Conservation (phyloP, 164 flowering plant species). For the Chimonanthus praecox region DNA sequence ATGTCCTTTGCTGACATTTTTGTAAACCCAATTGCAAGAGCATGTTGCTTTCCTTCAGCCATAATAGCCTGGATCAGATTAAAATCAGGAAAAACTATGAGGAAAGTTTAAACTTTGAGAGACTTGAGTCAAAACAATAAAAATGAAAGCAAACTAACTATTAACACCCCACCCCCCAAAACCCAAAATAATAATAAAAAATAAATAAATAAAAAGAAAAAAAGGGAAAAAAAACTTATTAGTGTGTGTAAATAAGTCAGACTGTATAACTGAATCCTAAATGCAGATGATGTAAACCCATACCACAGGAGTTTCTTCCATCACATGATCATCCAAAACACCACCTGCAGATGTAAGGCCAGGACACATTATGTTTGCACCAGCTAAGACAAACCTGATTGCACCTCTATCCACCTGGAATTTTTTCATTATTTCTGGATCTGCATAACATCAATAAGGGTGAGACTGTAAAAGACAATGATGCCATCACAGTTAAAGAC, state of each 20-base stretch:
- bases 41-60: constrained; percentile 99
- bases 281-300: not conserved
- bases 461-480: not conserved
- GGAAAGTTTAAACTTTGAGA: not conserved
- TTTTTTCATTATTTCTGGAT: constrained; percentile 93
- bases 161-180: too few relatives aligned
- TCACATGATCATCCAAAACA: constrained; percentile 82
- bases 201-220: too few relatives aligned
- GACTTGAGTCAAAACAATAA: not conserved
- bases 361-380: constrained; percentile 99
- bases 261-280: not conserved
- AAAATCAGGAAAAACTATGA: constrained; percentile 14
- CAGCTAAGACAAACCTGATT: constrained; percentile 90
- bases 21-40: constrained; percentile 96
- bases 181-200: too few relatives aligned
- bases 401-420: constrained; percentile 98
- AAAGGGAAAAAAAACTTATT: not conserved
- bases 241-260: not conserved
- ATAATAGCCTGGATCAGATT: constrained; percentile 67
- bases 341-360: constrained; percentile 99
- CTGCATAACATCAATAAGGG: constrained; percentile 32
- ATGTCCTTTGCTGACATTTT: constrained; percentile 97
- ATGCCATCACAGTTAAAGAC: too few relatives aligned
- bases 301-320: constrained; percentile 96
- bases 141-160: not conserved